phyloP scores from a whole-genome alignment of 1,284 basidiomycete species.

The Trichosporon inkin region DNA sequence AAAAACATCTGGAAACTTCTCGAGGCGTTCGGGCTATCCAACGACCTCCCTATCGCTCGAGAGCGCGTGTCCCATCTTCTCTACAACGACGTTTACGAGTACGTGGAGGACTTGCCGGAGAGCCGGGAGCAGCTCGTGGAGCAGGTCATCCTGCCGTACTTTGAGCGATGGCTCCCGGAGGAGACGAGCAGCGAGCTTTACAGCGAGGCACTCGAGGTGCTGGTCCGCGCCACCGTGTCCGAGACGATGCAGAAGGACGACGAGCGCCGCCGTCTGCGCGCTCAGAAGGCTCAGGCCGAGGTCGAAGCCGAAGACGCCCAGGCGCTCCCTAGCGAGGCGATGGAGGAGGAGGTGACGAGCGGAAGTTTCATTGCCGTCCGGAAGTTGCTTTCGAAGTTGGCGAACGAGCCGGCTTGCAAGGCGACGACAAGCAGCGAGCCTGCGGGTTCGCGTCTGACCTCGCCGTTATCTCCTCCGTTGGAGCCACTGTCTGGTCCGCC shows the following conservation, averaged over 20 bases:
- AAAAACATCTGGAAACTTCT: slow-evolving; percentile 51
- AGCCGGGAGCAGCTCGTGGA: slow-evolving; percentile 48
- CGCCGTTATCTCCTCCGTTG: not conserved
- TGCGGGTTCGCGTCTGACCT: not conserved
- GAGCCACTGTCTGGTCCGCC: slow-evolving; percentile 2
- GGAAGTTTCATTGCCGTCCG: slow-evolving; percentile 47
- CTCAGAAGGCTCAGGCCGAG: slow-evolving; percentile 23
- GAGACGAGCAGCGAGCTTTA: slow-evolving; percentile 47
- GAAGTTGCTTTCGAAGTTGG: slow-evolving; percentile 41
- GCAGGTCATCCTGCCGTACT: slow-evolving; percentile 50
- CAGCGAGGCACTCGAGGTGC: slow-evolving; percentile 40
- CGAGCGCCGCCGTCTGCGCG: slow-evolving; percentile 31
- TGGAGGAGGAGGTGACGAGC: slow-evolving; percentile 30
- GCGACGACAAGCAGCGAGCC: not conserved
- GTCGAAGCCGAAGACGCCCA: slow-evolving; percentile 38
- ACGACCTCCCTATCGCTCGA: slow-evolving; percentile 34
- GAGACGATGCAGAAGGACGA: slow-evolving; percentile 50
- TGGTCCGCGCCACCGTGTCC: slow-evolving; percentile 47
- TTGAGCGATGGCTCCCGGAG: slow-evolving; percentile 46
- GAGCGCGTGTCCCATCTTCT: slow-evolving; percentile 44
- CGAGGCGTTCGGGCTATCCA: slow-evolving; percentile 46
- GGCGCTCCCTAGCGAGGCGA: slow-evolving; percentile 28
- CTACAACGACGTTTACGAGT: slow-evolving; percentile 49
- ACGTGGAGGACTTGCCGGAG: slow-evolving; percentile 48
- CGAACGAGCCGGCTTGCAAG: slow-evolving; percentile 38